A percentile compares a stretch with the other conserved stretches of the same genome.
Conservation (phyloP, 2,329 filamentous ascomycete species). For the Teratosphaeria zuluensis region DNA sequence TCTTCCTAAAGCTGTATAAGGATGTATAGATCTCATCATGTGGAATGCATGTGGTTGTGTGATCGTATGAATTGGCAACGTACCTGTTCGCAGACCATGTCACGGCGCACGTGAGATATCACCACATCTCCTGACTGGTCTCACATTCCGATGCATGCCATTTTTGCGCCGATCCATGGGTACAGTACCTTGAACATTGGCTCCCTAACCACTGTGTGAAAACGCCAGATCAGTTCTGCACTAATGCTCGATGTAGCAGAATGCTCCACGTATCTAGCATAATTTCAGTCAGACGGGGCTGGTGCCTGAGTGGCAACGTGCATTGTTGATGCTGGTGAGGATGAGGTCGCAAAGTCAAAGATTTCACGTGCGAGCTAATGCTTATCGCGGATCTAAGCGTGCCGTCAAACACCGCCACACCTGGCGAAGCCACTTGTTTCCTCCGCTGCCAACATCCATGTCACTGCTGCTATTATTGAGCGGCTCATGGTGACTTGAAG, state of each 20-base stretch:
- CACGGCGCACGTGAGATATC: background rate
- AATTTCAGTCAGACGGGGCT: too few species aligned
- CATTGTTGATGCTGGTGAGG: background rate
- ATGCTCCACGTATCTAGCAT: too few species aligned
- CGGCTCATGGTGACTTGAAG: too few species aligned
- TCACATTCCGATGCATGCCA: too few species aligned
- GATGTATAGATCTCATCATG: slow-evolving; percentile 28
- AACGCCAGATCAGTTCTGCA: too few species aligned
- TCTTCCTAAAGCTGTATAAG: slow-evolving; percentile 37
- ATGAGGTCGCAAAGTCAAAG: background rate
- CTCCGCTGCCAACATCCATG: too few species aligned
- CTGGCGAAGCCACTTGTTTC: too few species aligned
- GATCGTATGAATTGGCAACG: background rate
- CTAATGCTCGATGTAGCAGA: too few species aligned
- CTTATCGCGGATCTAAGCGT: background rate
- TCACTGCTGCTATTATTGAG: background rate
- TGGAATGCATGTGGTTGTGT: slow-evolving; percentile 1
- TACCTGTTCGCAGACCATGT: background rate
- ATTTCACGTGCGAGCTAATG: slow-evolving; percentile 1
- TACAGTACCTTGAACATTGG: too few species aligned
- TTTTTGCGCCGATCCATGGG: too few species aligned
- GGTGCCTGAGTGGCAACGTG: too few species aligned
- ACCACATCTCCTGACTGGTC: background rate
- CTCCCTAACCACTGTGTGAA: too few species aligned
- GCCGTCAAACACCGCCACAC: background rate